A percentile compares a stretch with the other conserved stretches of the same genome.
Evolutionary conservation across 2,329 filamentous ascomycete genomes (phyloP).

Genomic region (Colletotrichum sp.): DNA sequence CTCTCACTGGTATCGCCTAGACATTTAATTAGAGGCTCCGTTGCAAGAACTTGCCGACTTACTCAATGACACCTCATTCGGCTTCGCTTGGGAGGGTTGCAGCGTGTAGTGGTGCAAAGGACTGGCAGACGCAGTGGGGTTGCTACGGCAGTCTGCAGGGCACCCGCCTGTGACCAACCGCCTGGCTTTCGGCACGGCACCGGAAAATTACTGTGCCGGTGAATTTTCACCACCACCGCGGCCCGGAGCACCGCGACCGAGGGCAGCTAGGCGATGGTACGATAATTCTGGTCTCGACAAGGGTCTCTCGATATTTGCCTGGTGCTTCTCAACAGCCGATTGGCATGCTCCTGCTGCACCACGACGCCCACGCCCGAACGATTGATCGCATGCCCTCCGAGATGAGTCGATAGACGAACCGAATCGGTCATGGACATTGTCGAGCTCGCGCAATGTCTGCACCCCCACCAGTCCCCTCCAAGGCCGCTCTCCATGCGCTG

Average conservation of each 20-base stretch:
- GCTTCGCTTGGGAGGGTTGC: not conserved
- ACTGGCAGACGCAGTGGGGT: not conserved
- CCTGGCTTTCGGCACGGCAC: not conserved
- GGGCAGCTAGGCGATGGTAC: not conserved
- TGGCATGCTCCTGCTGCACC: not conserved
- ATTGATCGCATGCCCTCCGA: not conserved
- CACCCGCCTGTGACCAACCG: not conserved
- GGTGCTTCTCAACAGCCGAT: not conserved
- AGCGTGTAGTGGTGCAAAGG: not conserved
- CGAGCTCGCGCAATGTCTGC: conserved; percentile 43
- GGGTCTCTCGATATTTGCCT: not conserved
- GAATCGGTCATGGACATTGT: conserved; percentile 19
- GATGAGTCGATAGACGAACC: conserved; percentile 1
- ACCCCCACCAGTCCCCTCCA: conserved; percentile 56
- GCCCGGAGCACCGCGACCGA: not conserved
- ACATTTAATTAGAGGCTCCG: not conserved
- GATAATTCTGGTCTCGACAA: not conserved
- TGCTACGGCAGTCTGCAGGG: not conserved
- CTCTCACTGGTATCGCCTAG: not conserved
- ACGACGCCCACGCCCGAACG: not conserved
- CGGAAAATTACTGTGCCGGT: not conserved
- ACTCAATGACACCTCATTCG: not conserved
- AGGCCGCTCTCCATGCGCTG: conserved; percentile 59
- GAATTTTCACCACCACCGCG: not conserved
- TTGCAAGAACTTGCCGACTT: not conserved